Evolutionary conservation across 164 flowering plant genomes (phyloP).

Genomic region (Sextonia rubra): DNA sequence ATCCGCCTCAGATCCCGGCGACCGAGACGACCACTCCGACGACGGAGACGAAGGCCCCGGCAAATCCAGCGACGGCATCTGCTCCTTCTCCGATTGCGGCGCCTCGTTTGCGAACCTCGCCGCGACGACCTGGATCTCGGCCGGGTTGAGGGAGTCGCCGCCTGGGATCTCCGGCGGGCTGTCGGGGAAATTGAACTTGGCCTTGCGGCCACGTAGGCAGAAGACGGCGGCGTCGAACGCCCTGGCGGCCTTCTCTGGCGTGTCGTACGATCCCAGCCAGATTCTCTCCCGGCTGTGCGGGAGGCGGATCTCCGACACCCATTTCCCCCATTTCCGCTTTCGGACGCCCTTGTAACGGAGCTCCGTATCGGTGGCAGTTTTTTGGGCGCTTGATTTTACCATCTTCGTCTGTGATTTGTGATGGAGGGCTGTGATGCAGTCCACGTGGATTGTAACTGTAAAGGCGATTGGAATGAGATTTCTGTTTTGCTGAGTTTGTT

Average conservation of each 20-base stretch:
- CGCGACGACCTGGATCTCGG: constrained; percentile 60
- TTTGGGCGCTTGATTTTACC: background rate
- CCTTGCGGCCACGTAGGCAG: constrained; percentile 67
- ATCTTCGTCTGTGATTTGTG: background rate
- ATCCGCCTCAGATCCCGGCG: constrained; percentile 8
- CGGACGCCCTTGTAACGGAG: constrained; percentile 62
- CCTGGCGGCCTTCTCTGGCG: constrained; percentile 80
- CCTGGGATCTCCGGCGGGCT: constrained; percentile 55
- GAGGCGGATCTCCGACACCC: constrained; percentile 76
- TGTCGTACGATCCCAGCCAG: constrained; percentile 84
- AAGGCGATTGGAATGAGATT: background rate
- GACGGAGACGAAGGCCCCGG: background rate
- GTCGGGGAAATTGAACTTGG: constrained; percentile 78
- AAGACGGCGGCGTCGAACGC: constrained; percentile 88
- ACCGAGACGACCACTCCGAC: constrained; percentile 8
- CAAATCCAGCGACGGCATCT: background rate
- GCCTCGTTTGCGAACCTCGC: constrained; percentile 51
- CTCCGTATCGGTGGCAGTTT: background rate
- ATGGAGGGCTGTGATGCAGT: background rate
- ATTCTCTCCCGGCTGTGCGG: constrained; percentile 82
- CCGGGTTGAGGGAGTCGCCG: constrained; percentile 35
- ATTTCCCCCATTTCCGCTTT: constrained; percentile 91
- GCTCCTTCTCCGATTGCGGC: background rate
- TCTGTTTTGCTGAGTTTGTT: background rate
- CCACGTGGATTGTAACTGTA: background rate